Conservation (phyloP, 2,329 filamentous ascomycete genomes). For the Aspergillus aculeatinus region DNA sequence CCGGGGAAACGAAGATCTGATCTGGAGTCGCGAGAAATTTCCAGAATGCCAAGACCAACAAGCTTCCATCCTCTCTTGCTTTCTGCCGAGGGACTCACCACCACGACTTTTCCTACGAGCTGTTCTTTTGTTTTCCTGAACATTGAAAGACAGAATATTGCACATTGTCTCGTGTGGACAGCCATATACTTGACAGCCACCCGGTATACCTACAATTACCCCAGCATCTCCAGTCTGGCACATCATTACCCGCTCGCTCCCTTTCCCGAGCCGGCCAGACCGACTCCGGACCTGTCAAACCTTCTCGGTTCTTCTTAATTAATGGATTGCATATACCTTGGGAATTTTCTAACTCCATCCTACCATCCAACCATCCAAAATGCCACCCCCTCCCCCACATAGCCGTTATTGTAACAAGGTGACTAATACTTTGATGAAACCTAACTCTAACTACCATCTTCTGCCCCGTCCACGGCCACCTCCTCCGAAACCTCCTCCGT, state of each 20-base stretch:
- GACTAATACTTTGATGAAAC: slow-evolving; percentile 9
- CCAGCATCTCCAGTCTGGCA: background rate
- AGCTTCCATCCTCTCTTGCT: slow-evolving; percentile 21
- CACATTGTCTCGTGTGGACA: background rate
- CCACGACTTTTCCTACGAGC: background rate
- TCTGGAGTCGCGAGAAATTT: slow-evolving; percentile 43
- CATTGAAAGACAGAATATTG: background rate
- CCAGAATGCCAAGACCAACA: slow-evolving; percentile 45
- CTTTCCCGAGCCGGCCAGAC: background rate
- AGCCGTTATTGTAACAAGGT: slow-evolving; percentile 17
- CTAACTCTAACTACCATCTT: slow-evolving; percentile 33
- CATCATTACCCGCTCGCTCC: background rate
- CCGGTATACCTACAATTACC: background rate
- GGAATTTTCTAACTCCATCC: background rate
- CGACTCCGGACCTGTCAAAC: background rate
- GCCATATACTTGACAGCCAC: background rate
- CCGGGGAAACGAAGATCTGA: slow-evolving; percentile 33
- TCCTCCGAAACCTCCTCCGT: slow-evolving; percentile 42
- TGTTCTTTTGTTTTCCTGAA: background rate
- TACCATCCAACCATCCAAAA: background rate
- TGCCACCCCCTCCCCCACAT: background rate
- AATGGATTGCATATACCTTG: background rate
- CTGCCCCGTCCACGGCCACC: slow-evolving; percentile 41
- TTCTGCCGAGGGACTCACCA: slow-evolving; percentile 33
- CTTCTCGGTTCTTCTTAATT: background rate